Base-by-base conservation (phyloP, 129 eudicot genomes). In the Calendula officinalis region DNA sequence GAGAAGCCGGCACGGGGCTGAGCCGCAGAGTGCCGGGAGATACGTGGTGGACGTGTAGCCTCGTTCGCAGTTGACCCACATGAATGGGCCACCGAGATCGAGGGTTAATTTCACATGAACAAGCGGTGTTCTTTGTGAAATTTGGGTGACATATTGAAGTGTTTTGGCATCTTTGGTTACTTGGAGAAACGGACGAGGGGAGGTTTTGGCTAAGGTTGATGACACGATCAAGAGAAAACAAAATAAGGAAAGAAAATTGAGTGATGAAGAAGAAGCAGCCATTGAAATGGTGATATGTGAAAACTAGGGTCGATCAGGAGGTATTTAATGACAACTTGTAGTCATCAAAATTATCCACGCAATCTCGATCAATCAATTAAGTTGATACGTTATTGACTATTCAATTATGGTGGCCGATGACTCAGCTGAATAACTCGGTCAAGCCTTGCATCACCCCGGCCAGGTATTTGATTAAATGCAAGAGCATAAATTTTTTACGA, bases 131-230 rank as follows among this genome's bases (percentile, higher is more conserved):
- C 62, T 56, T 35, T 56, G 62, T 33, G 22, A 35, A 35, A 56
- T 27, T 56, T 56, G 62, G 12, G 62, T 56, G 62, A 56, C 27
- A 56, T 56, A 56, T 56, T 56, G 62, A 12, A 56, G 62, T 5
- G 60, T 54, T 54, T 1, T 5, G 9, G 60, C 40, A 54, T 54
- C 60, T 54, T 54, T 54, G 9, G 60, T 54, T 54, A 54, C 60
- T 32, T 54, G 50, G 13, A 45, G 13, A 45, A 45, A n/a, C 4
- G 50, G 50, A 1, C 50, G 50, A 9, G 50, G 13, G 8, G 50
- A 11, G 11, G 50, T 45, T 45, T 45, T 45, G 4, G 50, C 50
- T 45, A 45, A 45, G 9, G 15, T 8, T 11, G 50, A 45, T 2
- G 50, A 45, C 15, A 45, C 15, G 2, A 45, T 8, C 13, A n/a